Percentiles rank a stretch among this genome's conserved stretches.
Conservation (phyloP, 768 basidiomycete genomes). For the Russula virescens region DNA sequence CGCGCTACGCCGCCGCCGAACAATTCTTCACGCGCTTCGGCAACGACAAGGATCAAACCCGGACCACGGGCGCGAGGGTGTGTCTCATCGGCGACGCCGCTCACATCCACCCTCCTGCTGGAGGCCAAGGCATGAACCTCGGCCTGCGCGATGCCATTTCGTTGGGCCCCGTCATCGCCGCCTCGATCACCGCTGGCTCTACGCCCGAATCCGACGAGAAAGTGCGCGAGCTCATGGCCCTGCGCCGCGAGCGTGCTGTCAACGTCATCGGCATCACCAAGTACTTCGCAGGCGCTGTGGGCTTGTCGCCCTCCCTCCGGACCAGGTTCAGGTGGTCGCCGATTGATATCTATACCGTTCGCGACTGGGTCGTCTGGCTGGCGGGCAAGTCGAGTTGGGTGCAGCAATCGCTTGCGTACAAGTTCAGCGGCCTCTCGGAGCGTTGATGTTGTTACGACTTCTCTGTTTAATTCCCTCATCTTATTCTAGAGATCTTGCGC, state of each 20-base stretch:
- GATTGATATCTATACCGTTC: slow-evolving; percentile 22
- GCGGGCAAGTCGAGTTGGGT: slow-evolving; percentile 25
- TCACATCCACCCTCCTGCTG: slow-evolving; percentile 48
- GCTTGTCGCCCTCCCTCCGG: slow-evolving; percentile 29
- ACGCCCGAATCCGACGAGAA: slow-evolving; percentile 30
- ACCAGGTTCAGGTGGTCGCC: slow-evolving; percentile 26
- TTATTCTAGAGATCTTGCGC: neutral
- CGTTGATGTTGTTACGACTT: neutral
- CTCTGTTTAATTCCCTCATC: neutral
- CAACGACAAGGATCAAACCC: neutral
- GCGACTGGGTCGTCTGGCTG: slow-evolving; percentile 28
- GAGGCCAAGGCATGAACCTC: slow-evolving; percentile 57
- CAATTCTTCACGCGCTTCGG: slow-evolving; percentile 33
- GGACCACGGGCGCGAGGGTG: slow-evolving; percentile 21
- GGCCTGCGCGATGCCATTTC: slow-evolving; percentile 48
- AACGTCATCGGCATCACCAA: slow-evolving; percentile 40
- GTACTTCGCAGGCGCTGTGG: slow-evolving; percentile 27
- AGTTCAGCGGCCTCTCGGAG: slow-evolving; percentile 30
- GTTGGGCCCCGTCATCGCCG: slow-evolving; percentile 39
- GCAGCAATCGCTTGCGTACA: slow-evolving; percentile 25
- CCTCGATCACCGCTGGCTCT: slow-evolving; percentile 30
- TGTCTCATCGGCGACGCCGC: slow-evolving; percentile 45
- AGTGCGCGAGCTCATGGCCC: slow-evolving; percentile 34
- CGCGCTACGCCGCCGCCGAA: slow-evolving; percentile 41
- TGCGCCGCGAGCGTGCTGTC: slow-evolving; percentile 38